A percentile compares a stretch with the other conserved stretches of the same genome.
Conservation (phyloP, 2,329 filamentous ascomycete species). For the Trichophyton verrucosum region DNA sequence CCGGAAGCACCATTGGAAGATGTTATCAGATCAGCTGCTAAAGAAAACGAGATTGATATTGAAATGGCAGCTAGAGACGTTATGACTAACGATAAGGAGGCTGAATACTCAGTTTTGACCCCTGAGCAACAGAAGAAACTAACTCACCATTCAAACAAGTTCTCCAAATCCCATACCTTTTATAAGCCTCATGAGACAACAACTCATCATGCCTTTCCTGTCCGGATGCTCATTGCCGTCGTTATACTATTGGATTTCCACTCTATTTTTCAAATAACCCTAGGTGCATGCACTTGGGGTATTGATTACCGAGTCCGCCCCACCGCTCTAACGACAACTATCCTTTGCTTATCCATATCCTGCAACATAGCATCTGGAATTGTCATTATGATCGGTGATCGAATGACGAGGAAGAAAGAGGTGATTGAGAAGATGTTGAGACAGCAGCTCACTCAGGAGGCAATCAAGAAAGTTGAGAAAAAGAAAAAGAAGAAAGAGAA, state of each 20-base stretch:
- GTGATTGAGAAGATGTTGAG: slow-evolving; percentile 64
- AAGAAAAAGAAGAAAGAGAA: slow-evolving; percentile 38
- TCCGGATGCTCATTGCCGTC: slow-evolving; percentile 60
- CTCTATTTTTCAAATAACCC: slow-evolving; percentile 64
- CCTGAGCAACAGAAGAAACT: slow-evolving; percentile 55
- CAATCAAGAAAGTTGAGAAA: slow-evolving; percentile 46
- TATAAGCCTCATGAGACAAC: slow-evolving; percentile 80
- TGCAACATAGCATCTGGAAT: slow-evolving; percentile 67
- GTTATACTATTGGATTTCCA: slow-evolving; percentile 71
- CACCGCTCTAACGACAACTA: slow-evolving; percentile 63
- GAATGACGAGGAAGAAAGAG: slow-evolving; percentile 71
- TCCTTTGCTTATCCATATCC: slow-evolving; percentile 65
- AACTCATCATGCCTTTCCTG: slow-evolving; percentile 68
- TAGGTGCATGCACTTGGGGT: slow-evolving; percentile 66
- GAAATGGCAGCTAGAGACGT: slow-evolving; percentile 29
- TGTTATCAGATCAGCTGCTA: slow-evolving; percentile 30
- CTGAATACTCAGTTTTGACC: slow-evolving; percentile 52
- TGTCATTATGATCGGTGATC: slow-evolving; percentile 63
- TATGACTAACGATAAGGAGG: slow-evolving; percentile 36
- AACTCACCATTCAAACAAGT: slow-evolving; percentile 65
- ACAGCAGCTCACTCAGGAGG: slow-evolving; percentile 59
- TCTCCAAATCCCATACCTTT: slow-evolving; percentile 72
- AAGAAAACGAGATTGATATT: slow-evolving; percentile 33
- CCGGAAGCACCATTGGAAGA: slow-evolving; percentile 6
- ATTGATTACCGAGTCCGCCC: slow-evolving; percentile 60